Percentiles rank a stretch among this genome's conserved stretches.
phyloP scores from a whole-genome alignment of 768 basidiomycete genomes.

The Grammothele lineata region DNA sequence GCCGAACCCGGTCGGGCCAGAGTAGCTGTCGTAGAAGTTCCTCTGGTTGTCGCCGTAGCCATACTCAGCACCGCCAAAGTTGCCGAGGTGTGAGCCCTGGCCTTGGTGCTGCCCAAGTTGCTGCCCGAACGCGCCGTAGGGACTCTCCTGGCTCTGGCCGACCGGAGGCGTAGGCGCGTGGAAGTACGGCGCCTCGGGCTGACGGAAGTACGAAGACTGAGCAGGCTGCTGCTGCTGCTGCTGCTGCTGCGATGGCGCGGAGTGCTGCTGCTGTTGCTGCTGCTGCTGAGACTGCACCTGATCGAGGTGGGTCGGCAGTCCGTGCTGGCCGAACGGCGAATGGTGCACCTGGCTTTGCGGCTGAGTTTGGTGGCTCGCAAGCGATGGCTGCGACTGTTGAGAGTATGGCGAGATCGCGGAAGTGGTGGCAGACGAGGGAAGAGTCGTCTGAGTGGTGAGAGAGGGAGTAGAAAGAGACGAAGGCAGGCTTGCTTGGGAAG shows the following conservation, averaged over 20 bases:
- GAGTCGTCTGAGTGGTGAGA: conserved; percentile 21
- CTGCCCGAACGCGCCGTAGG: conserved; percentile 68
- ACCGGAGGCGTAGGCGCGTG: conserved; percentile 76
- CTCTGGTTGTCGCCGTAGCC: conserved; percentile 64
- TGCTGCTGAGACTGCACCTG: conserved; percentile 42
- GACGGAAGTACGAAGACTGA: conserved; percentile 60
- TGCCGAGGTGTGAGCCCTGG: conserved; percentile 43
- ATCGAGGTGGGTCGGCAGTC: conserved; percentile 62
- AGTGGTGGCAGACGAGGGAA: conserved; percentile 25
- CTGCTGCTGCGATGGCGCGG: conserved; percentile 32
- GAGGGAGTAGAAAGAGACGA: conserved; percentile 25
- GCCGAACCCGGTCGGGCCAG: conserved; percentile 59
- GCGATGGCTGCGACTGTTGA: conserved; percentile 24
- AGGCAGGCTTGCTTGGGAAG: conserved; percentile 15
- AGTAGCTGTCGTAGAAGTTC: conserved; percentile 78
- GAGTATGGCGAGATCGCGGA: conserved; percentile 30
- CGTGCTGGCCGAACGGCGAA: conserved; percentile 58
- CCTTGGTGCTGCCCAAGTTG: conserved; percentile 56
- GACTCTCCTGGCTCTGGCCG: conserved; percentile 54
- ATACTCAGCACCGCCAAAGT: conserved; percentile 64
- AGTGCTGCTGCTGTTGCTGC: conserved; percentile 26
- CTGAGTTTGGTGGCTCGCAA: conserved; percentile 18
- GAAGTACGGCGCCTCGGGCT: conserved; percentile 69
- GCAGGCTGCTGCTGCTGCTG: conserved; percentile 22
- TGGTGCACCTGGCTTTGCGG: conserved; percentile 27